Conservation (phyloP, 495 filamentous ascomycete genomes). For the Aspergillus hancockii region DNA sequence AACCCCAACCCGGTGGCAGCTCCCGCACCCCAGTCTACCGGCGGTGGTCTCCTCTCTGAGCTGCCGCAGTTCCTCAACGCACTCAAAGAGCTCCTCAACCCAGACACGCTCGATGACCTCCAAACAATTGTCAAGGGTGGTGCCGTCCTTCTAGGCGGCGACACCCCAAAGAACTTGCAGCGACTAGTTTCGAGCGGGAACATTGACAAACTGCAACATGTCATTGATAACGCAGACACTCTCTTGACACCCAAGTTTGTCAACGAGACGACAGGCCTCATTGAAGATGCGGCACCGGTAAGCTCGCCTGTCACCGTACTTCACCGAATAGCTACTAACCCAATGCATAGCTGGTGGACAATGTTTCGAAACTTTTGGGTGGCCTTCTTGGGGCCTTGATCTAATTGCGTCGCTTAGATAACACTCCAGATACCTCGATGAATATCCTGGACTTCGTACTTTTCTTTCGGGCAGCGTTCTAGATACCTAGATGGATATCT, state of each 20-base stretch:
- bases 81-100: constrained; percentile 35
- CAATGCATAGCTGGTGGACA: constrained; percentile 29
- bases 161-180: constrained; percentile 24
- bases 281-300: constrained; percentile 55
- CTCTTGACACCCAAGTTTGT: constrained; percentile 38
- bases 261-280: constrained; percentile 49
- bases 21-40: constrained; percentile 19
- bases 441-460: not conserved
- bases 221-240: constrained; percentile 35
- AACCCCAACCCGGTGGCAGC: constrained; percentile 33
- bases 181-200: constrained; percentile 33
- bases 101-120: constrained; percentile 44
- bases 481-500: not conserved
- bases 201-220: constrained; percentile 32
- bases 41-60: constrained; percentile 28
- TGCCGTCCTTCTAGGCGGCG: constrained; percentile 25
- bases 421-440: not conserved
- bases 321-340: not conserved
- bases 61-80: constrained; percentile 27
- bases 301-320: constrained; percentile 15
- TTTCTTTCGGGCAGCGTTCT: not conserved
- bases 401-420: not conserved
- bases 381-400: constrained; percentile 29
- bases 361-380: constrained; percentile 37
- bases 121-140: constrained; percentile 38